Conservation (phyloP, 1,284 basidiomycete species). For the Golubevia sp. region DNA sequence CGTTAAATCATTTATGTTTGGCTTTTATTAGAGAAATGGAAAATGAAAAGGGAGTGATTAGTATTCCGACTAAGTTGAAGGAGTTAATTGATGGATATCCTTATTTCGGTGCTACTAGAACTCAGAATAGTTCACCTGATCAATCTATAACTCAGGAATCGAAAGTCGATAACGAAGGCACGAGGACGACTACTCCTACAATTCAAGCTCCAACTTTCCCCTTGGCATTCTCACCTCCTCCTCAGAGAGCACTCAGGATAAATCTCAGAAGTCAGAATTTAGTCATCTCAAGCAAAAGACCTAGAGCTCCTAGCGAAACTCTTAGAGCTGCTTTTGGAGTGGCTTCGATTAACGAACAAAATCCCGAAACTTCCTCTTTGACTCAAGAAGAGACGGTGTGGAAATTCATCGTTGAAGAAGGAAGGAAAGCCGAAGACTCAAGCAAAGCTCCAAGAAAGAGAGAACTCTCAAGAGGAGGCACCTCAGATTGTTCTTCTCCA, state of each 20-base stretch:
- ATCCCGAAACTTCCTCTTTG: neutral
- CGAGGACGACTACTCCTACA: no score
- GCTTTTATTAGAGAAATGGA: conserved; percentile 34
- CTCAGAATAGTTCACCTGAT: no score
- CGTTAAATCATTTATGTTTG: conserved; percentile 40
- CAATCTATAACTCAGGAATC: no score
- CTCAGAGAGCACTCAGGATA: conserved; percentile 18
- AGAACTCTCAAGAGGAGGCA: neutral
- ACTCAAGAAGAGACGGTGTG: neutral
- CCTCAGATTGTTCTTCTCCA: neutral
- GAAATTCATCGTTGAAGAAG: neutral
- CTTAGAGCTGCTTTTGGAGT: conserved; percentile 31
- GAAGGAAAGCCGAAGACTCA: neutral
- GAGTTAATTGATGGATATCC: conserved; percentile 38
- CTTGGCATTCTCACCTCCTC: conserved; percentile 13
- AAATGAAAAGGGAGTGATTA: no score
- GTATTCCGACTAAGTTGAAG: conserved; percentile 22
- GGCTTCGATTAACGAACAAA: conserved; percentile 5
- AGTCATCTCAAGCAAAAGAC: conserved; percentile 18
- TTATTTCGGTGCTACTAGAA: conserved; percentile 2
- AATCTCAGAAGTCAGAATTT: conserved; percentile 33
- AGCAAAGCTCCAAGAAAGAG: neutral
- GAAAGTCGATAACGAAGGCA: no score
- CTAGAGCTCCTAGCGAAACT: conserved; percentile 19
- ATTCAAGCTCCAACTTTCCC: conserved; percentile 14